Evolutionary conservation across 2,329 filamentous ascomycete genomes (phyloP).

Genomic region (Fusarium euwallaceae): DNA sequence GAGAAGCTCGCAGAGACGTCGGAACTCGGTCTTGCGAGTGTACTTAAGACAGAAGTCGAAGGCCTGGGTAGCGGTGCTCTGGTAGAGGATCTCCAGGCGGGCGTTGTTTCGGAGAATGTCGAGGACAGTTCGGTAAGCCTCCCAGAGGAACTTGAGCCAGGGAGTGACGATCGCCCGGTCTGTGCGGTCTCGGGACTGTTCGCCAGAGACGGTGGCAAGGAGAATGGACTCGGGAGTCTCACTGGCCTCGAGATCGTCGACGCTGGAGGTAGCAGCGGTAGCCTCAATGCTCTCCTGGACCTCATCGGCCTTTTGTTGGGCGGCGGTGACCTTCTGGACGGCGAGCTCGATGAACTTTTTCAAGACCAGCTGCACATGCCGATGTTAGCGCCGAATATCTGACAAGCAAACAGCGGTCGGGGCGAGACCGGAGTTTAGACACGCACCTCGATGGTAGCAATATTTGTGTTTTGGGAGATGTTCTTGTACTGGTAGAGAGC

Average conservation of each 20-base stretch:
- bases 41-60: conserved; percentile 99
- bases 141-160: conserved; percentile 99
- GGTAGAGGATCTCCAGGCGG: conserved; percentile 96
- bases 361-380: conserved; percentile 77
- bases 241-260: conserved; percentile 96
- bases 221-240: conserved; percentile 99
- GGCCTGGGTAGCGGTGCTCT: conserved; percentile 96
- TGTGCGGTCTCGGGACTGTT: conserved; percentile 96
- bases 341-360: conserved; percentile 98
- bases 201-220: conserved; percentile 95
- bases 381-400: conserved; percentile 36
- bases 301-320: conserved; percentile 95
- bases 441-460: conserved; percentile 92
- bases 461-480: conserved; percentile 98
- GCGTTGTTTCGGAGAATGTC: conserved; percentile 99
- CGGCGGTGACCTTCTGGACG: conserved; percentile 94
- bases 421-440: conserved; percentile 1
- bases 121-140: conserved; percentile 97
- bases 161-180: conserved; percentile 98
- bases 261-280: conserved; percentile 71
- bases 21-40: conserved; percentile 98
- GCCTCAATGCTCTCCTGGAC: conserved; percentile 90
- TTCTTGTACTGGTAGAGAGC: conserved; percentile 99
- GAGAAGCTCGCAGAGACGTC: conserved; percentile 96
- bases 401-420: conserved; percentile 5